Conservation (phyloP, 345 rosid genomes). For the Aurinia saxatilis region DNA sequence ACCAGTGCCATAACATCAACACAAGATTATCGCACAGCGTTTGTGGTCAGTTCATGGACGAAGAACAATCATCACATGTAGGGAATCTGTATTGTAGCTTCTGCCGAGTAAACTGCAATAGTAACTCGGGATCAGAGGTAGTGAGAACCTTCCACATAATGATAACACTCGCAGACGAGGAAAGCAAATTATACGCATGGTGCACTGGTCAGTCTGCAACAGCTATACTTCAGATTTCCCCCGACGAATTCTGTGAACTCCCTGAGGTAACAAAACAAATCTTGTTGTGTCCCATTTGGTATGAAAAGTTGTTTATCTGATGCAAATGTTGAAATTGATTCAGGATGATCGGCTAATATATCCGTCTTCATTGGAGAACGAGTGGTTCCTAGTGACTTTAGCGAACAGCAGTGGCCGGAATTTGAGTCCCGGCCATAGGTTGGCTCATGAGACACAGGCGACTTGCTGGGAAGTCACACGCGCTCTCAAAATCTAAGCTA, state of each 20-base stretch:
- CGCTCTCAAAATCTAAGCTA: slow-evolving; percentile 42
- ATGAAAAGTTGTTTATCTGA: neutral
- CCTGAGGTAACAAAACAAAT: slow-evolving; percentile 54
- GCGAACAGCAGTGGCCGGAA: slow-evolving; percentile 39
- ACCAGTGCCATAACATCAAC: slow-evolving; percentile 46
- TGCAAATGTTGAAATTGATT: neutral
- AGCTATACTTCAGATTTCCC: slow-evolving; percentile 82
- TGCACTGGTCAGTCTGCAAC: slow-evolving; percentile 78
- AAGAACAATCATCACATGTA: slow-evolving; percentile 15
- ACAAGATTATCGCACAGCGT: slow-evolving; percentile 49
- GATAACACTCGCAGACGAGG: slow-evolving; percentile 63
- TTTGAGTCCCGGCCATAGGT: slow-evolving; percentile 10
- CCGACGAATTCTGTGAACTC: slow-evolving; percentile 74
- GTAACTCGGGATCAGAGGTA: slow-evolving; percentile 31
- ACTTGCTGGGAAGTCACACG: slow-evolving; percentile 82
- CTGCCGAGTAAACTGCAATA: slow-evolving; percentile 40
- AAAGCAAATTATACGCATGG: slow-evolving; percentile 56
- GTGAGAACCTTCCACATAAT: slow-evolving; percentile 58
- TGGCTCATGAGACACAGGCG: slow-evolving; percentile 14
- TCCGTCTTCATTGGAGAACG: slow-evolving; percentile 69
- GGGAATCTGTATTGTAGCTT: slow-evolving; percentile 54
- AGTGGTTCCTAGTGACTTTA: slow-evolving; percentile 64
- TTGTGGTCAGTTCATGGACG: slow-evolving; percentile 64
- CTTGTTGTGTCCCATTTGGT: neutral
- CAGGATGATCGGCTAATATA: slow-evolving; percentile 92